Evolutionary conservation across 257 asterid genomes (phyloP), one percentile per base, ranked within the genome.

Genomic region (Jacaranda mimosifolia): DNA sequence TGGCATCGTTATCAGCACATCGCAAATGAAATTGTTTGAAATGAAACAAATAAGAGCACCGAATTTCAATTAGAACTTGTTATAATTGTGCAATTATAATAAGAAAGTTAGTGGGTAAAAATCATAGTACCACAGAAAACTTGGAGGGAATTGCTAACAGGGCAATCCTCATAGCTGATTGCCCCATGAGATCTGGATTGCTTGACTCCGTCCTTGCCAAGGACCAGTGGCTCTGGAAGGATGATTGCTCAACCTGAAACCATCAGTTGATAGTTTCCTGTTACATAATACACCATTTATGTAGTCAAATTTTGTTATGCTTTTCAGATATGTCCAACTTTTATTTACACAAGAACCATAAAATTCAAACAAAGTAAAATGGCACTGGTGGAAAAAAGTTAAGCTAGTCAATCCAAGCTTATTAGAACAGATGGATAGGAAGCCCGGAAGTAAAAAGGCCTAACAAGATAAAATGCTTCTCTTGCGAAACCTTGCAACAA

Each of bases 181-280:
- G 83, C 65, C 94, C 94, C 86, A 91, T 83, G 63, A 78, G 70
- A 83, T 82, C 79, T 72, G 97, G 97, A 81, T 71, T 78, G 85
- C 82, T 86, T 32, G 81, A 90, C 68, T 85, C 91, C 65, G 67
- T 75, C 79, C 80, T 88, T 67, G 77, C 80, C 70, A 62, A 58
- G 72, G 82, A 83, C 79, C 86, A 82, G 67, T 85, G 89, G 75
- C 87, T 87, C 79, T 82, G 88, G 71, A 83, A 87, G 72, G 91
- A 81, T 75, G 90, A 76, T 74, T 86, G 89, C 83, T 91, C 94
- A 77, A 93, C 98, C 99, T 93, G 97, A 89, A 91, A 90, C 87
- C 84, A 84, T 88, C 88, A 88, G 84, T 91, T 77, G 88, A 88
- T 74, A 92, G 89, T 71, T 55, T 87, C 93, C 92, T 84, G 92